Base-by-base conservation (phyloP, 129 eudicot species). In the Flaveria brownii region DNA sequence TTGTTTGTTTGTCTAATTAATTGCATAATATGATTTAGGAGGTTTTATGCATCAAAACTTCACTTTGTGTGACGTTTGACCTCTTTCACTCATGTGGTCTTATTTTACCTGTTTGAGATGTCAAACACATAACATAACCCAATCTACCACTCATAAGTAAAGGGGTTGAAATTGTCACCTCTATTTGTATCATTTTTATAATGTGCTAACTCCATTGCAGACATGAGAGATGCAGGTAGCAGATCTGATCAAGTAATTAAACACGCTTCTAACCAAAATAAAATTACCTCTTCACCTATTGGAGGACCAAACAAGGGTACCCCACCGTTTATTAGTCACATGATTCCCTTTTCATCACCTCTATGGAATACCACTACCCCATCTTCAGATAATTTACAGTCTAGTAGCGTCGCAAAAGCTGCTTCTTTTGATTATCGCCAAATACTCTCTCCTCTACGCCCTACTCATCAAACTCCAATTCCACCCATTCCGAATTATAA, bases 331-430 rank as follows among this genome's bases (percentile, higher is more conserved):
- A 63, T 82, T 54, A 85, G 68, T 71, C 88, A 96, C 14, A 81
- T 86, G 72, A 85, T 91, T 18, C 93, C 97, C 68, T 85, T 81
- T 68, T 85, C 96, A n/a, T 91, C 97, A 0, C 93, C 98, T 23
- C 78, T 91, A 77, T 91, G 98, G 98, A 91, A 76, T 72, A 72
- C 89, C 20, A 57, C 91, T 46, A 82, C 91, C 43, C 88, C 50
- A 36, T 36, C 96, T 51, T 84, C 76, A 63, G 88, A 83, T 70
- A 81, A 79, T 70, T 83, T 86, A 64, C 85, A 82, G 46, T 66
- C 89, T 25, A 79, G 79, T 78, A 80, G 78, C 78, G 36, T 73
- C 65, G 66, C 85, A 26, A 88, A 87, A 83, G 70, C 90, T 20
- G 73, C 84, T 33, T 67, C 73, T 68, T 42, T 84, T 75, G 95